Conservation (phyloP, 2,329 filamentous ascomycete genomes). For the Pseudomassariella vexata region DNA sequence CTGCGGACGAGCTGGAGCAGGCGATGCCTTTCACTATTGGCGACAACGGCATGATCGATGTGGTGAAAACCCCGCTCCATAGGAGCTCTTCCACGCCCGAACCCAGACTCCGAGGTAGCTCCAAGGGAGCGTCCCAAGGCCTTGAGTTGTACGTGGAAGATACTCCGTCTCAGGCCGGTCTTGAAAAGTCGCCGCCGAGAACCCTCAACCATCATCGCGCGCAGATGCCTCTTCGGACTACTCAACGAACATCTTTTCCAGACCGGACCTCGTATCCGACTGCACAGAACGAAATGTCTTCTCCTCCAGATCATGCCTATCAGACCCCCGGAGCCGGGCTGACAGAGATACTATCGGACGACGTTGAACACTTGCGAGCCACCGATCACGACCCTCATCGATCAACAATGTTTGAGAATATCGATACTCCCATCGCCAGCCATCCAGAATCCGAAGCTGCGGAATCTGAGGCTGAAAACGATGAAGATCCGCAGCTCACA, state of each 20-base stretch:
- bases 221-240: constrained; percentile 5
- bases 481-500: constrained; percentile 18
- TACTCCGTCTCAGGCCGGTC: constrained; percentile 4
- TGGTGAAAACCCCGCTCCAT: constrained; percentile 15
- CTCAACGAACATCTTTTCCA: constrained; percentile 4
- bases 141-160: constrained; percentile 6
- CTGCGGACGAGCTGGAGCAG: constrained; percentile 9
- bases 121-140: constrained; percentile 3
- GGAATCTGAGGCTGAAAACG: constrained; percentile 18
- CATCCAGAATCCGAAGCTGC: constrained; percentile 10
- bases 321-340: constrained; percentile 15
- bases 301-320: constrained; percentile 14
- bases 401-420: constrained; percentile 23
- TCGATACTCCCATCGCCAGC: constrained; percentile 21
- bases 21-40: constrained; percentile 22
- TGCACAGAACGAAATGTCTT: constrained; percentile 1
- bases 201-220: constrained; percentile 5
- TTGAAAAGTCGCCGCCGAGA: constrained; percentile 6
- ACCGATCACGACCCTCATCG: constrained; percentile 17
- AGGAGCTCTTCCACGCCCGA: constrained; percentile 26
- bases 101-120: constrained; percentile 10
- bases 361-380: constrained; percentile 11
- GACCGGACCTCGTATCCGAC: constrained; percentile 5
- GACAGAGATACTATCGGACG: constrained; percentile 13
- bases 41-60: constrained; percentile 21